Evolutionary conservation across 805 yeast species (phyloP), one percentile per base, ranked within the genome.

Genomic region (Kluyveromyces siamensis): DNA sequence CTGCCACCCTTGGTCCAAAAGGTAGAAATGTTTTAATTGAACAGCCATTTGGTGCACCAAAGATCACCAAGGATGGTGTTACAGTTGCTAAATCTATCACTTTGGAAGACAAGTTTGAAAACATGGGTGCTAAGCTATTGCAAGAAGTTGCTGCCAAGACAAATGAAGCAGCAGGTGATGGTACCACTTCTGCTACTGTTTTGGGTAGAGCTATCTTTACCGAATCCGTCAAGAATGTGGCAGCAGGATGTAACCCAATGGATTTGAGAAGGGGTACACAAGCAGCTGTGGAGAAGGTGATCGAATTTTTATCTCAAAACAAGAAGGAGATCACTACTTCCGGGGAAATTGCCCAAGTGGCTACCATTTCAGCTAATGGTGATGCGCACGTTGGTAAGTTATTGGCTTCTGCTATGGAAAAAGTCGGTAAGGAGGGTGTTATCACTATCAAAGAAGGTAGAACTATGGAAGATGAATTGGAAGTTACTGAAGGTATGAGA

Each of bases 191-290:
- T 41, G 97, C 98, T 59, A 93, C 98, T 44, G 95, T 91, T 48
- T 77, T 91, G 59, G 98, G 97, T 58, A 86, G 96, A 70, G 84
- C 96, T 50, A 91, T 91, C 59, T 87, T 91, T 75, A 83, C 96
- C 52, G 97, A 93, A 72, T 80, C 95, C 30, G 95, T 91, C 52
- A 89, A 88, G 77, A 88, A 88, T 64, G 99, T 93, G 41, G 97
- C 98, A 53, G 96, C 98, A 49, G 99, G 99, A 52, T 90, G 96
- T 72, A 93, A 91, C 76, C 98, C 99, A 61, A 90, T 89, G 93
- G 98, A 91, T 63, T 78, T 91, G 66, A 87, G 98, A 79, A 83
- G 93, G 67, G 99, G 99, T 62, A 81, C 96, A 44, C 96, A 90
- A 75, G 84, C 96, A 52, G 99, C 97, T 40, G 98, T 90, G 46